Base-by-base conservation (phyloP, 176 grass and related monocot species). In the Oryza meyeriana region DNA sequence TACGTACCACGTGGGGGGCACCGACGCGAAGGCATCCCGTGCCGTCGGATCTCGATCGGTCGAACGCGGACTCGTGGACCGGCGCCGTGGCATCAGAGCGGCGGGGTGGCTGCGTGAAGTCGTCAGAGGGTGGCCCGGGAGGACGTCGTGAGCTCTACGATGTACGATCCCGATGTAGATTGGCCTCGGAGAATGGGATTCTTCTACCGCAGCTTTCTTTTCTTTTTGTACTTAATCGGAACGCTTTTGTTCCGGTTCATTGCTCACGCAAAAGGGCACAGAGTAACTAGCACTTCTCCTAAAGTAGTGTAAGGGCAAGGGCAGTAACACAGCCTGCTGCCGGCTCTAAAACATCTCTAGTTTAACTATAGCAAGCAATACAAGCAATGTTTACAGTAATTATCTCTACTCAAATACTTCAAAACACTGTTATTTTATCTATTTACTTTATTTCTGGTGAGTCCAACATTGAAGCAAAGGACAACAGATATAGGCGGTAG, bases 101-200 rank as follows among this genome's bases (percentile, higher is more conserved):
- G 81, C 14, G 8, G 18, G 27, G 39, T 3, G 2, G 13, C 12
- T 57, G 47, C 12, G 13, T 39, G 79, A 34, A 18, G 8, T 62
- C 31, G 61, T 64, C 29, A 64, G n/a, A 16, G 41, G 3, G 71
- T 50, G 76, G 42, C 61, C 55, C 1, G 48, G 50, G 50, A 55
- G 50, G 79, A 25, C 71, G 8, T n/a, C 27, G 44, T 45, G 38
- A 29, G 62, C 45, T 71, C 87, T 69, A 87, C 50, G 75, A 87
- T 84, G 87, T 63, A 87, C 31, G 75, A 89, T 89, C 90, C 87
- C 90, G 1, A 87, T 28, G 86, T 40, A 28, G 68, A 83, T 79
- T 83, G 29, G 32, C 72, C 44, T 82, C 12, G 66, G 50, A 34
- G 75, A 77, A 57, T 2, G 81, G 65, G 62, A 81, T 82, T 48